Percentiles rank a stretch among this genome's conserved stretches.
These are phyloP conservation scores for Melampsora larici-populina DNA, from an alignment of 1,284 basidiomycete species.

Conservation along the genomic window DNA sequence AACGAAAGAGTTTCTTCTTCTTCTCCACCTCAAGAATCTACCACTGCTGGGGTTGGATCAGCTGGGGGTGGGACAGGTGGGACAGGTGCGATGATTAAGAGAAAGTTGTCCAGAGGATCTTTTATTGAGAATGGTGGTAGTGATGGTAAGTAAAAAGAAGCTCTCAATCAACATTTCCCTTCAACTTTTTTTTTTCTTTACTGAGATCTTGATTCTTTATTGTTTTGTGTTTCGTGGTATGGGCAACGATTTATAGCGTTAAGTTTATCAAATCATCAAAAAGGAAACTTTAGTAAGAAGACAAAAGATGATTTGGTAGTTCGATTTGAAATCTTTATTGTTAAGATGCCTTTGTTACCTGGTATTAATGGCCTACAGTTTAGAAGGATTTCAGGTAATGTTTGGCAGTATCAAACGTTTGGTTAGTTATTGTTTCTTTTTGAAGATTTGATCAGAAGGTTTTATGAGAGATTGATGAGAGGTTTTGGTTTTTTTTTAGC, in stretches of 20 bases:
- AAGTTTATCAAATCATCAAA: neutral
- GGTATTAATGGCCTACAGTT: constrained; percentile 90
- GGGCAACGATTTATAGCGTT: neutral
- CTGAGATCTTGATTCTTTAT: neutral
- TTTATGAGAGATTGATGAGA: neutral
- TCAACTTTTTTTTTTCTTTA: neutral
- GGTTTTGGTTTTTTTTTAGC: constrained; percentile 7
- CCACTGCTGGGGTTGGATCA: neutral
- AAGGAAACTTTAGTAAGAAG: neutral
- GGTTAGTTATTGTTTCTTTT: constrained; percentile 20
- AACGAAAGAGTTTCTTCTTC: neutral
- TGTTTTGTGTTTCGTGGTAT: too few species aligned
- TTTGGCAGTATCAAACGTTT: constrained; percentile 67
- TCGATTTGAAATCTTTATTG: constrained; percentile 87
- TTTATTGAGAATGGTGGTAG: neutral
- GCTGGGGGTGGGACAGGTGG: neutral
- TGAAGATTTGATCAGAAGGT: neutral
- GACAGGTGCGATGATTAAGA: constrained; percentile 1
- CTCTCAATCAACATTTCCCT: neutral
- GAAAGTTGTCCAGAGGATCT: constrained; percentile 38
- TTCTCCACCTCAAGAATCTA: neutral
- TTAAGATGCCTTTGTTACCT: constrained; percentile 90
- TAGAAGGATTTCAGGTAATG: constrained; percentile 82
- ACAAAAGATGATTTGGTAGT: constrained; percentile 65
- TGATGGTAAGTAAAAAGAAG: neutral